Conservation (phyloP, 129 eudicot species). For the Scalesia atractyloides region DNA sequence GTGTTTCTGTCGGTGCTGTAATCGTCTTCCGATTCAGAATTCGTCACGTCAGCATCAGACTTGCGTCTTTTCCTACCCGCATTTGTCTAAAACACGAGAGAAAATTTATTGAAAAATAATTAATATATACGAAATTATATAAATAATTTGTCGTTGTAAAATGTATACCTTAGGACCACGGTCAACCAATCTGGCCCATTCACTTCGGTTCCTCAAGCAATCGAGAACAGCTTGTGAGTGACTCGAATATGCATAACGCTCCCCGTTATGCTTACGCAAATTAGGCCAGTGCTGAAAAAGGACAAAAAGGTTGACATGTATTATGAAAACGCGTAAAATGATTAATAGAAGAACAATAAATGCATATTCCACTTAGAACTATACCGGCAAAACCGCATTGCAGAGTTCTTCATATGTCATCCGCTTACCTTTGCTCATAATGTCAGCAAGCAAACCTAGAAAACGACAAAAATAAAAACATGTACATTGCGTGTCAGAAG, state of each 20-base stretch:
- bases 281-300: conserved; percentile 76
- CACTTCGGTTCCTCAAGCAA: conserved; percentile 90
- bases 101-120: not conserved
- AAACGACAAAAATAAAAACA: not conserved
- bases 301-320: not conserved
- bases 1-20: conserved; percentile 39
- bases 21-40: conserved; percentile 69
- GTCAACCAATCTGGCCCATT: conserved; percentile 93
- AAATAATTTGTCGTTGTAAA: not conserved
- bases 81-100: conserved; percentile 52
- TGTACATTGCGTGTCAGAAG: not conserved
- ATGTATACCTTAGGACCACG: conserved; percentile 92
- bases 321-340: not conserved
- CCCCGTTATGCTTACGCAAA: conserved; percentile 95
- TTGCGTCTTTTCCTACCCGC: conserved; percentile 81
- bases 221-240: conserved; percentile 98
- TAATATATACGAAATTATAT: not conserved
- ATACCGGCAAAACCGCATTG: conserved; percentile 77
- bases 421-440: conserved; percentile 84
- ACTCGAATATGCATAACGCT: conserved; percentile 92
- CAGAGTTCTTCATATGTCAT: conserved; percentile 90
- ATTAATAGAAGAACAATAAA: not conserved
- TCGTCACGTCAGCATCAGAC: conserved; percentile 52
- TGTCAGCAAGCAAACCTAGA: conserved; percentile 81
- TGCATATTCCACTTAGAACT: conserved; percentile 12